phyloP scores from a whole-genome alignment of 805 yeast genomes.

The Candida sonorensis region DNA sequence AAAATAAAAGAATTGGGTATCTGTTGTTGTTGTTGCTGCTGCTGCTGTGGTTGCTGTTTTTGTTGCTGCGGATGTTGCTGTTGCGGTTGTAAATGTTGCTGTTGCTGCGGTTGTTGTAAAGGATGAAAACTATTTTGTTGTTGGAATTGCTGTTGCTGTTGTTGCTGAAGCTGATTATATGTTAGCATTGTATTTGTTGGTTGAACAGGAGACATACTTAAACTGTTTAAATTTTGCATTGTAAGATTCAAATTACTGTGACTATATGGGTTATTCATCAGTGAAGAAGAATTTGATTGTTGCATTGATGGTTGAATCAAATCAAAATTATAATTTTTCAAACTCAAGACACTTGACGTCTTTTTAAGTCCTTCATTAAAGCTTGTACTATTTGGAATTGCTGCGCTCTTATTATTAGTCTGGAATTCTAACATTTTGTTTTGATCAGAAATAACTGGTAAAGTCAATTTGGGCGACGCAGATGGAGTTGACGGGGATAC shows the following conservation, averaged over 20 bases:
- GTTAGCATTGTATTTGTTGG: neutral
- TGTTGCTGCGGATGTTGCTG: neutral
- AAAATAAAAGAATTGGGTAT: constrained; percentile 1
- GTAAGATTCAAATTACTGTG: no score
- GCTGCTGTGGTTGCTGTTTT: neutral
- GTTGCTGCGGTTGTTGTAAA: neutral
- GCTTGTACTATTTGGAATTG: no score
- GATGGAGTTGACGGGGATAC: no score
- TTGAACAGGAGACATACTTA: neutral
- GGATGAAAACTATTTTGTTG: neutral
- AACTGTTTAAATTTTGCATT: neutral
- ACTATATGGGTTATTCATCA: neutral
- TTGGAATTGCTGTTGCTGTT: neutral
- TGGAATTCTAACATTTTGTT: neutral
- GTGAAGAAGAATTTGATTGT: neutral
- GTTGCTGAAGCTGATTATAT: neutral
- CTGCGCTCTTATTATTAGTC: neutral
- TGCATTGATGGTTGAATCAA: constrained; percentile 1
- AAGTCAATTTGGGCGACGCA: no score
- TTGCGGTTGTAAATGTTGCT: constrained; percentile 1
- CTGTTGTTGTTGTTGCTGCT: neutral
- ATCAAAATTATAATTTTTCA: constrained; percentile 7
- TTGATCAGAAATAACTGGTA: no score
- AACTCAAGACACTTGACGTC: constrained; percentile 3
- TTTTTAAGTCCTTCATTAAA: constrained; percentile 1